A percentile compares a stretch with the other conserved stretches of the same genome.
These are phyloP conservation scores for Serendipita sp. DNA, from an alignment of 768 basidiomycete genomes.

Conservation along the genomic window DNA sequence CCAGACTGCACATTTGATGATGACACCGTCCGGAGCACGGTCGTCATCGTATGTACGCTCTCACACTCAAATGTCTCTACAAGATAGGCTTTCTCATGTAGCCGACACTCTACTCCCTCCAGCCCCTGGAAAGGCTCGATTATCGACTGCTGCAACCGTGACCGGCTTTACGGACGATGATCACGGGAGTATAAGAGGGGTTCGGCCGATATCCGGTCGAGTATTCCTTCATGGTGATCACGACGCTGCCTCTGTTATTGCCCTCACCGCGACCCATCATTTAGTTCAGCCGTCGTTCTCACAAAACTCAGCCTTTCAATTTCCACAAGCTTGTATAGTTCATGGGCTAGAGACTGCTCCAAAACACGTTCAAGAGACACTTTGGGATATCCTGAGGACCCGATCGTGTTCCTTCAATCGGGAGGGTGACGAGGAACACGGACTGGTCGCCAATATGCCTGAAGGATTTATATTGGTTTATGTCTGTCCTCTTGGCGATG, in stretches of 20 bases:
- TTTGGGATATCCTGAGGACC: slow-evolving; percentile 38
- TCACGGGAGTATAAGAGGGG: background rate
- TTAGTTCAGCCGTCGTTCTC: background rate
- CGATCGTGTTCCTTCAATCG: slow-evolving; percentile 33
- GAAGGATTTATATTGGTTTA: slow-evolving; percentile 57
- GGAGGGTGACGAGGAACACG: slow-evolving; percentile 18
- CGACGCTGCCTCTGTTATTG: background rate
- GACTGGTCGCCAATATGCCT: slow-evolving; percentile 40
- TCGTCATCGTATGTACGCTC: slow-evolving; percentile 12
- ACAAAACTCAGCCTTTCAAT: slow-evolving; percentile 16
- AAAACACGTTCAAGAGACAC: slow-evolving; percentile 37
- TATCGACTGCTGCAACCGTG: background rate
- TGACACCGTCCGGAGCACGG: slow-evolving; percentile 8
- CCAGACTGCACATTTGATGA: background rate
- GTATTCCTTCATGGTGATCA: background rate
- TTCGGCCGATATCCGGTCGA: slow-evolving; percentile 1
- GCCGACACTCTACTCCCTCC: slow-evolving; percentile 14
- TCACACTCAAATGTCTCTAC: slow-evolving; percentile 17
- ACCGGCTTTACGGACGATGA: background rate
- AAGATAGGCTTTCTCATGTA: slow-evolving; percentile 21
- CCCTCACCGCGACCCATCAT: background rate
- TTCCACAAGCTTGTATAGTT: slow-evolving; percentile 47
- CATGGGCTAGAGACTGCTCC: slow-evolving; percentile 53
- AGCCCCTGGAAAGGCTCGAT: background rate
- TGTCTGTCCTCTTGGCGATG: slow-evolving; percentile 44